phyloP scores from a whole-genome alignment of 108 stramenopile genomes.

The Pinguiococcus pyrenoidosus region DNA sequence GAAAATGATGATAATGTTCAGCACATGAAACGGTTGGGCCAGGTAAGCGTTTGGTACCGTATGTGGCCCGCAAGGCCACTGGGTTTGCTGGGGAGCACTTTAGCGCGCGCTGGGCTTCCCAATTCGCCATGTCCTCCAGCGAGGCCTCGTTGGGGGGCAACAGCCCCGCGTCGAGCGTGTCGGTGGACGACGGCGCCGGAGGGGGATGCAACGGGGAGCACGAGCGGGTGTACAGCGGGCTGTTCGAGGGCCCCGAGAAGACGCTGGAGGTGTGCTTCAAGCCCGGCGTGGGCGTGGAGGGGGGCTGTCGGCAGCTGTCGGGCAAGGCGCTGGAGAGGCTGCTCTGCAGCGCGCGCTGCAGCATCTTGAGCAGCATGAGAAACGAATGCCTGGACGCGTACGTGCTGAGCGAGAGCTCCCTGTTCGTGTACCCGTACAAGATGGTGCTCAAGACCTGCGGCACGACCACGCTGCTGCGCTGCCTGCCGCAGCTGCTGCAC shows the following conservation, averaged over 20 bases:
- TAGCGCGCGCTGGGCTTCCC: too few species aligned
- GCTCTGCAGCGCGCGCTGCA: slow-evolving; percentile 81
- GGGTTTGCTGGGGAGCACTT: too few species aligned
- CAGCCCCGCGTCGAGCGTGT: too few species aligned
- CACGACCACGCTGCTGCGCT: slow-evolving; percentile 94
- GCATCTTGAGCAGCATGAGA: slow-evolving; percentile 74
- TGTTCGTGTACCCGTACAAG: slow-evolving; percentile 98
- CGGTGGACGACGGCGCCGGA: too few species aligned
- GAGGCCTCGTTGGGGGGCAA: too few species aligned
- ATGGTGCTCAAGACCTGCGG: slow-evolving; percentile 99
- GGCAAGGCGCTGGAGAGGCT: slow-evolving; percentile 69
- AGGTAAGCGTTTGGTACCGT: too few species aligned
- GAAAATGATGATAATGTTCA: too few species aligned
- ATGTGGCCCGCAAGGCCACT: too few species aligned
- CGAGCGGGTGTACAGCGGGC: slow-evolving; percentile 26
- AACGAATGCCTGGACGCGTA: slow-evolving; percentile 93
- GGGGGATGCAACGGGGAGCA: too few species aligned
- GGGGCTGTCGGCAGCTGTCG: slow-evolving; percentile 64
- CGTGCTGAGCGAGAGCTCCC: slow-evolving; percentile 83
- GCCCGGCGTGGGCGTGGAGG: slow-evolving; percentile 31
- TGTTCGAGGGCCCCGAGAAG: slow-evolving; percentile 53
- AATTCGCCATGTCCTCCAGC: too few species aligned
- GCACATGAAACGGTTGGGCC: too few species aligned
- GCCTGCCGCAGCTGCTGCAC: slow-evolving; percentile 77
- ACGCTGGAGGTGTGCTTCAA: slow-evolving; percentile 54